Base-by-base conservation (phyloP, 2,329 filamentous ascomycete species). In the Leptographium radiaticola region DNA sequence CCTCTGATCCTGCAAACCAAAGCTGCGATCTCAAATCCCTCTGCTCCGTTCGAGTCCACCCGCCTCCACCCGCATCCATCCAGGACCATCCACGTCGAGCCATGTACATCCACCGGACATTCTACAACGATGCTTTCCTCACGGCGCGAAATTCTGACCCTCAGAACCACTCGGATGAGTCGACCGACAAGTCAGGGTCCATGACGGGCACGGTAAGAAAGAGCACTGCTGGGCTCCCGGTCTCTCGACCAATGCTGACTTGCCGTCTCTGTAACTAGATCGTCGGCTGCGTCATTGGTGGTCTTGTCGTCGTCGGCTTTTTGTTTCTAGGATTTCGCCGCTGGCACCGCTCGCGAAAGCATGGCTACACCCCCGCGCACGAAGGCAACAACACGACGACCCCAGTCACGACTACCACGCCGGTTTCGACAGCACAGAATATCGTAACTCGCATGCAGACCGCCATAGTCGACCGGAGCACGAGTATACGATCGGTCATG, bases 401-500 rank as follows among this genome's bases (percentile, higher is more conserved):
- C 50, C 50, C 36, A 20, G 47, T 47, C 20, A 51, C 44, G 50
- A 52, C 36, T 16, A 45, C 50, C 20, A 48, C 39, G 6, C 2
- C 33, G 0, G 15, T 39, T 25, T 20, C 15, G 6, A 54, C 46
- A 1, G 11, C 33, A 10, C 30, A 49, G 25, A 36, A 48, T 40
- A 50, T 46, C 2, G 13, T 39, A 20, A 12, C 39, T 15, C 49
- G 42, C 20, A 51, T 18, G 18, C 51, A 15, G 33, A 48, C 11
- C 33, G 33, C 60, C 53, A 66, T 39, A 62, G 80, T 95, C 13
- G 87, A 91, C 64, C 80, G 91, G 36, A 86, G 91, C 62, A 89
- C 87, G 1, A 94, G 88, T 10, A 76, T 97, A 47, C 84, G 91
- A 53, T 95, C 89, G n/a, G 83, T 97, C 54, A 93, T 96, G 78